phyloP scores from a whole-genome alignment of 768 basidiomycete genomes.

The Pisolithus microcarpus region DNA sequence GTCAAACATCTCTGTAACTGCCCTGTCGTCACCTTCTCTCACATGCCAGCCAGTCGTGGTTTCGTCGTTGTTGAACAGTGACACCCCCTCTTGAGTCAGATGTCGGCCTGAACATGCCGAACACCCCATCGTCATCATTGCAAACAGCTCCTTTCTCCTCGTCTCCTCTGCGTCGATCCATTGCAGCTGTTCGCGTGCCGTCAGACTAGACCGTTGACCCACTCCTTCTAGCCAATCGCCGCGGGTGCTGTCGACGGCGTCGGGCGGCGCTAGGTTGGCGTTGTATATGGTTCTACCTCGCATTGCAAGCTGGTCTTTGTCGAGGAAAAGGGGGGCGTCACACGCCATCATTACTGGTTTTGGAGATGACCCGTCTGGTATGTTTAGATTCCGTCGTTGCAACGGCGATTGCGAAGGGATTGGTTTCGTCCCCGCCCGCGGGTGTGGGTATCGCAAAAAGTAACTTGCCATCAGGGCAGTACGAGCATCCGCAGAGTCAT shows the following conservation, averaged over 20 bases:
- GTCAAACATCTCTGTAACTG: conserved; percentile 32
- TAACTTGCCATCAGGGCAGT: conserved; percentile 26
- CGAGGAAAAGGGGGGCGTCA: neutral
- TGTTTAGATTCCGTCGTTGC: conserved; percentile 3
- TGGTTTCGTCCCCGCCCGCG: conserved; percentile 11
- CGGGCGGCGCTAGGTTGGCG: neutral
- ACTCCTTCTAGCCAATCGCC: neutral
- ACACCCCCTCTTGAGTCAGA: neutral
- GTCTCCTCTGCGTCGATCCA: conserved; percentile 21
- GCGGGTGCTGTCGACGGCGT: neutral
- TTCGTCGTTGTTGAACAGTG: neutral
- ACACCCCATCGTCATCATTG: conserved; percentile 3
- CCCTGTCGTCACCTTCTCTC: conserved; percentile 1
- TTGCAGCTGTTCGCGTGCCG: conserved; percentile 6
- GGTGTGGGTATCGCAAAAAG: conserved; percentile 15
- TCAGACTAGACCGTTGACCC: neutral
- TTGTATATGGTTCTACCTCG: conserved; percentile 28
- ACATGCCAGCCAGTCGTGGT: neutral
- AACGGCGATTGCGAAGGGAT: conserved; percentile 1
- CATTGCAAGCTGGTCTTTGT: conserved; percentile 2
- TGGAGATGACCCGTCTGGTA: neutral
- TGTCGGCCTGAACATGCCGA: too few relatives aligned
- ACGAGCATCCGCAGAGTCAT: conserved; percentile 30
- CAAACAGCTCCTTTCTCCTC: neutral
- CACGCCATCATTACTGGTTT: neutral